Percentiles rank a stretch among this genome's conserved stretches.
These are phyloP conservation scores for Metschnikowia reukaufii DNA, from an alignment of 805 yeast genomes.

Conservation along the genomic window DNA sequence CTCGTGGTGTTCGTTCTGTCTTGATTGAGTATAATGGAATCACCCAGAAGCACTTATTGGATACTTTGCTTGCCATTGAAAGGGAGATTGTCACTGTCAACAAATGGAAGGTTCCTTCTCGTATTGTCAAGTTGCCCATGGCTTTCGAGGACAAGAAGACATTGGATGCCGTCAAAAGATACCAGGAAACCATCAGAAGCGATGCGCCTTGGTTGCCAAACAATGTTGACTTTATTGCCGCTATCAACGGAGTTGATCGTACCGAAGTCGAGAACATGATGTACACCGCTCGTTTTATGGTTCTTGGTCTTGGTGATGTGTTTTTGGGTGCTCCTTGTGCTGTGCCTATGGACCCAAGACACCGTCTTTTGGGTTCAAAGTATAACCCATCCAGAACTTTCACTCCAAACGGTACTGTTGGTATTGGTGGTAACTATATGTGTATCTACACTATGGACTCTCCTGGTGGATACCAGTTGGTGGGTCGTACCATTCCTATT, in stretches of 20 bases:
- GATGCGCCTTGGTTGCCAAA: conserved; percentile 98
- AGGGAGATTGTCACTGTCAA: conserved; percentile 68
- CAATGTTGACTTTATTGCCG: conserved; percentile 92
- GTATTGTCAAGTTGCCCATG: conserved; percentile 85
- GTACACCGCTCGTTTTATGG: conserved; percentile 87
- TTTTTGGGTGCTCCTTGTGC: conserved; percentile 99
- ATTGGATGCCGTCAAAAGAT: conserved; percentile 84
- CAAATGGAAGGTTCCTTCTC: conserved; percentile 84
- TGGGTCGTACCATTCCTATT: conserved; percentile 94
- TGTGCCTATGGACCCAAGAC: conserved; percentile 96
- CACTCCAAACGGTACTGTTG: conserved; percentile 96
- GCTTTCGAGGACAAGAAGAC: conserved; percentile 94
- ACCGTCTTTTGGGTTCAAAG: conserved; percentile 86
- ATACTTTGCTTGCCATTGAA: conserved; percentile 71
- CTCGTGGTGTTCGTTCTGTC: conserved; percentile 95
- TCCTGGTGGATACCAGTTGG: conserved; percentile 97
- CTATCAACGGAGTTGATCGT: conserved; percentile 79
- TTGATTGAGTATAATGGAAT: conserved; percentile 81
- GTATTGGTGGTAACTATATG: conserved; percentile 99
- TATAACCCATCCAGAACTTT: conserved; percentile 95
- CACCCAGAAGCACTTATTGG: conserved; percentile 60
- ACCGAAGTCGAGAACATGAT: conserved; percentile 77
- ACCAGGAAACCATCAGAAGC: conserved; percentile 88
- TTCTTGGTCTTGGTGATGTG: conserved; percentile 94
- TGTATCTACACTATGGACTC: conserved; percentile 97